These are phyloP conservation scores for Dovyalis caffra DNA, from an alignment of 345 rosid genomes.

Conservation along the genomic window DNA sequence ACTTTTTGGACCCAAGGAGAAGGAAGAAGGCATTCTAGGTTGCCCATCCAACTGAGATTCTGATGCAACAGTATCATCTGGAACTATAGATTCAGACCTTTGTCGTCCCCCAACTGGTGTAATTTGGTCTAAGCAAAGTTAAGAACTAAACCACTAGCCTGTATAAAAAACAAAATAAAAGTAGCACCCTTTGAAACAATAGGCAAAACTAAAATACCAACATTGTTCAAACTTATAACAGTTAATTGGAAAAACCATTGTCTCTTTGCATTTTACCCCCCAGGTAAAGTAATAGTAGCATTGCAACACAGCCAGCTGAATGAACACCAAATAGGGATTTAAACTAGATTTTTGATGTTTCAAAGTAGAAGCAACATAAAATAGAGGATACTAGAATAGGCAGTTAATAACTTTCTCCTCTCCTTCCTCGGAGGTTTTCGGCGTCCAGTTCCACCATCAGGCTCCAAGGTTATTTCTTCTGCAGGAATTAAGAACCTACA, in stretches of 20 bases:
- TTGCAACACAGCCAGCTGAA: background rate
- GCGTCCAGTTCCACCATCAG: conserved; percentile 33
- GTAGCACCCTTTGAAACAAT: background rate
- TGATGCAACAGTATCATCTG: conserved; percentile 20
- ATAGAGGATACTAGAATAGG: conserved; percentile 48
- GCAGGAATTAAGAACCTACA: conserved; percentile 43
- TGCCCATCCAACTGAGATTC: conserved; percentile 26
- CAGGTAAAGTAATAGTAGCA: background rate
- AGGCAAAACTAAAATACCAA: background rate
- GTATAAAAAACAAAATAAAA: conserved; percentile 12
- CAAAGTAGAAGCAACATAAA: background rate
- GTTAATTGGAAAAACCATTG: background rate
- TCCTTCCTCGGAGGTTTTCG: conserved; percentile 59
- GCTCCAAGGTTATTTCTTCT: conserved; percentile 30
- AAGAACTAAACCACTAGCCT: conserved; percentile 26
- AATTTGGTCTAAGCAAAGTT: conserved; percentile 41
- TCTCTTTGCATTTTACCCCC: background rate
- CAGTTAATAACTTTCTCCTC: conserved; percentile 44
- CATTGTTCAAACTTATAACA: background rate
- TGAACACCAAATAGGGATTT: background rate
- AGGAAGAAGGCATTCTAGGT: conserved; percentile 19
- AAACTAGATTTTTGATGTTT: background rate
- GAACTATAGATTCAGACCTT: conserved; percentile 29
- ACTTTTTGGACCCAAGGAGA: conserved; percentile 38
- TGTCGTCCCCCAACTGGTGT: conserved; percentile 30